Conservation (phyloP, 169 alveolate species). For the Cryptosporidium sp. region DNA sequence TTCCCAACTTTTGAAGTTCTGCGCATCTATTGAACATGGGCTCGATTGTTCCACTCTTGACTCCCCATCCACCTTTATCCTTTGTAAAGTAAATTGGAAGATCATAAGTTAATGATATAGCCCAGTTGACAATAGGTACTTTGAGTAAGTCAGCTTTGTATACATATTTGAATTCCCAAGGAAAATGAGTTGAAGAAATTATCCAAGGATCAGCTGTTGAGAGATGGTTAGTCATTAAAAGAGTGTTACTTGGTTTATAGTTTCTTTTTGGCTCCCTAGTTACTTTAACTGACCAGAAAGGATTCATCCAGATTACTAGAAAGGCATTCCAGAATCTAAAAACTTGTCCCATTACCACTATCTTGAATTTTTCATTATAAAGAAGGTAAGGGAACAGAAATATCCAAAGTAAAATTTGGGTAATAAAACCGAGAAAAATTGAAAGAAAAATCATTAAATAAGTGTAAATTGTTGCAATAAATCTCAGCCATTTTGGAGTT, state of each 20-base stretch:
- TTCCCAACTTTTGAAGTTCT: conserved; percentile 70
- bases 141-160: conserved; percentile 78
- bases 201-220: conserved; percentile 84
- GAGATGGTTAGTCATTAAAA: conserved; percentile 79
- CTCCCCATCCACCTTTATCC: conserved; percentile 85
- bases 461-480: conserved; percentile 35
- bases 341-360: conserved; percentile 40
- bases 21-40: conserved; percentile 77
- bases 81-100: conserved; percentile 79
- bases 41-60: conserved; percentile 77
- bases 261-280: conserved; percentile 65
- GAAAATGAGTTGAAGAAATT: conserved; percentile 71
- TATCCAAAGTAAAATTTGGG: conserved; percentile 50
- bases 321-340: conserved; percentile 60
- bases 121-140: conserved; percentile 82
- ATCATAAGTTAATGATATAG: conserved; percentile 74
- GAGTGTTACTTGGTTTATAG: conserved; percentile 75
- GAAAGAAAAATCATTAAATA: conserved; percentile 33
- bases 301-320: conserved; percentile 76
- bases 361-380: conserved; percentile 49
- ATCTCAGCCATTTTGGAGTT: conserved; percentile 37
- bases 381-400: conserved; percentile 51
- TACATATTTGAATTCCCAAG: conserved; percentile 79
- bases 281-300: conserved; percentile 80
- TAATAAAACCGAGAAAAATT: conserved; percentile 28